Percentiles rank a stretch among this genome's conserved stretches.
Conservation (phyloP, 805 yeast species). For the Metschnikowia matae region DNA sequence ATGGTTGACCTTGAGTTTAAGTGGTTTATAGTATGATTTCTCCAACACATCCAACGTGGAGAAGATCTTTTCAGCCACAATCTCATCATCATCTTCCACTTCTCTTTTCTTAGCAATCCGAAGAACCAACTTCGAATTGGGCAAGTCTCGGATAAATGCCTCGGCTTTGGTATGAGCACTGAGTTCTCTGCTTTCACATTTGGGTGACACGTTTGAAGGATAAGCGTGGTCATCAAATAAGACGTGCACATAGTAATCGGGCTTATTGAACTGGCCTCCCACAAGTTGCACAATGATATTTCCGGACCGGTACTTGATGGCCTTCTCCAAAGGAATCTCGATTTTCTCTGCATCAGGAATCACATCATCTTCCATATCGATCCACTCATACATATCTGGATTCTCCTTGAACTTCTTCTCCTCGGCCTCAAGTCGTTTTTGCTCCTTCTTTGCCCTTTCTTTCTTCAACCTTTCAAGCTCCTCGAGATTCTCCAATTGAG, state of each 20-base stretch:
- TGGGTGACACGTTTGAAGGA: slow-evolving; percentile 54
- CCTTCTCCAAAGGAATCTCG: slow-evolving; percentile 48
- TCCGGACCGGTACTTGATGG: slow-evolving; percentile 59
- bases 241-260: slow-evolving; percentile 52
- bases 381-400: slow-evolving; percentile 66
- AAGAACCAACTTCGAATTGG: slow-evolving; percentile 52
- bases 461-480: slow-evolving; percentile 36
- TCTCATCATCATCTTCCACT: slow-evolving; percentile 44
- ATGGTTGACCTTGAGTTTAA: slow-evolving; percentile 41
- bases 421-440: slow-evolving; percentile 45
- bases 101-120: slow-evolving; percentile 53
- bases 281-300: slow-evolving; percentile 51
- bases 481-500: slow-evolving; percentile 48
- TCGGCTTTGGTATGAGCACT: slow-evolving; percentile 46
- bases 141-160: slow-evolving; percentile 67
- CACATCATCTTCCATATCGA: slow-evolving; percentile 40
- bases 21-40: slow-evolving; percentile 44
- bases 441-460: slow-evolving; percentile 30
- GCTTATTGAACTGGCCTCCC: slow-evolving; percentile 45
- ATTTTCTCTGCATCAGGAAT: slow-evolving; percentile 36
- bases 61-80: slow-evolving; percentile 48
- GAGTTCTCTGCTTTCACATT: slow-evolving; percentile 44
- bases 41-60: slow-evolving; percentile 53
- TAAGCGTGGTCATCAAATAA: slow-evolving; percentile 61
- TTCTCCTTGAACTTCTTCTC: slow-evolving; percentile 49